Evolutionary conservation across 371 early-diverging fungal genomes (phyloP).

Genomic region (Entomophthora muscae): DNA sequence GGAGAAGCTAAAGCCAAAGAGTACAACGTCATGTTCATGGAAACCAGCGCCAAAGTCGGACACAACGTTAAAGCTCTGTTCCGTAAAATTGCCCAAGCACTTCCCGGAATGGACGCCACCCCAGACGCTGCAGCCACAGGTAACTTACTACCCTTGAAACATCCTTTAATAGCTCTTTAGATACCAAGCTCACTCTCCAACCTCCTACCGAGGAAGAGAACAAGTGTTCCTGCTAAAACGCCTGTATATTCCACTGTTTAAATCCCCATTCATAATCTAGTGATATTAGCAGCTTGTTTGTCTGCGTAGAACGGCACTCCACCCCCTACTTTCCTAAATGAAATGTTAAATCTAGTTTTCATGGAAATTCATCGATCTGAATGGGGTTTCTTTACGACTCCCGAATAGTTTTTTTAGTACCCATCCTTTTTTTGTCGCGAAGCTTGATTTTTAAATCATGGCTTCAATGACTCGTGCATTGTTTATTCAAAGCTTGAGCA

Average conservation of each 20-base stretch:
- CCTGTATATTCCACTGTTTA: background rate
- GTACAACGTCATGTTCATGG: constrained; percentile 89
- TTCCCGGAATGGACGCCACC: constrained; percentile 65
- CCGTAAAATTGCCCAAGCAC: constrained; percentile 84
- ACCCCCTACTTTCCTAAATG: too few species aligned
- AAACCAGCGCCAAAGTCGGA: constrained; percentile 92
- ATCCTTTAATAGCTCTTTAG: background rate
- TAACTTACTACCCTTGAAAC: background rate
- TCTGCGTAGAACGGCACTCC: too few species aligned
- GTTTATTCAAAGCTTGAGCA: too few species aligned
- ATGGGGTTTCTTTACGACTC: too few species aligned
- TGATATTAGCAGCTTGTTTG: too few species aligned
- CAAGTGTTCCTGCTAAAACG: constrained; percentile 7
- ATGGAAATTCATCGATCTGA: too few species aligned
- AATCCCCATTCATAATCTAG: too few species aligned
- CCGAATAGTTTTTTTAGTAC: too few species aligned
- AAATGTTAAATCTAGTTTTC: too few species aligned
- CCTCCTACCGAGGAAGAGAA: constrained; percentile 3
- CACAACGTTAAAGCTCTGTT: constrained; percentile 92
- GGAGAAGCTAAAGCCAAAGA: constrained; percentile 93
- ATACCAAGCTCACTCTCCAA: constrained; percentile 2
- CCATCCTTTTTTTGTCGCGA: too few species aligned
- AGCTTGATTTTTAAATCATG: too few species aligned
- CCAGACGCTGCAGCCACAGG: constrained; percentile 4
- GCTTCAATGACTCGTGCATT: too few species aligned